Percentiles rank a stretch among this genome's conserved stretches.
phyloP scores from a whole-genome alignment of 2,329 filamentous ascomycete genomes.

The Pseudodiploospora longispora region DNA sequence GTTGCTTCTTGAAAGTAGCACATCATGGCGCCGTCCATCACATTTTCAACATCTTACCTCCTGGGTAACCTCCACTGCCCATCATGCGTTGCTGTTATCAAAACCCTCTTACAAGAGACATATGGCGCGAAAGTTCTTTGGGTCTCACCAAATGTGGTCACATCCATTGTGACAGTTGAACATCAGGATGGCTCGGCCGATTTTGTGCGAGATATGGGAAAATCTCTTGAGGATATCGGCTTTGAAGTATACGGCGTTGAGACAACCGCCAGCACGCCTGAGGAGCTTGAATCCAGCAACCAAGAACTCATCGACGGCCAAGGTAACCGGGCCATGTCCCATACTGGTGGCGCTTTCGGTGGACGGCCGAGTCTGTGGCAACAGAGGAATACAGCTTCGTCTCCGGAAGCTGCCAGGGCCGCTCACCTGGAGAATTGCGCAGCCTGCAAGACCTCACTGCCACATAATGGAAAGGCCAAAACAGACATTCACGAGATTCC shows the following conservation, averaged over 20 bases:
- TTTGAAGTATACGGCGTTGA: slow-evolving; percentile 49
- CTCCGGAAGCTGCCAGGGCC: slow-evolving; percentile 17
- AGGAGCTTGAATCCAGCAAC: slow-evolving; percentile 18
- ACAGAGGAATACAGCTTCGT: slow-evolving; percentile 14
- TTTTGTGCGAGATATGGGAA: slow-evolving; percentile 34
- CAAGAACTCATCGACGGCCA: slow-evolving; percentile 14
- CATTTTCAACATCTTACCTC: slow-evolving; percentile 52
- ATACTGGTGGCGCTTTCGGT: slow-evolving; percentile 15
- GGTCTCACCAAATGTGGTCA: slow-evolving; percentile 63
- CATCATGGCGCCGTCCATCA: slow-evolving; percentile 20
- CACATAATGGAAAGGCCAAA: slow-evolving; percentile 2
- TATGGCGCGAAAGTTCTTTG: slow-evolving; percentile 41
- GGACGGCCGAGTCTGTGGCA: slow-evolving; percentile 26
- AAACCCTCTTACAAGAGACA: slow-evolving; percentile 43
- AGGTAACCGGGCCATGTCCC: slow-evolving; percentile 14
- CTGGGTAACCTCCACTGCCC: slow-evolving; percentile 72
- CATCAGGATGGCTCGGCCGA: slow-evolving; percentile 38
- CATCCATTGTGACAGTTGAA: slow-evolving; percentile 57
- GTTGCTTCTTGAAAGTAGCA: neutral
- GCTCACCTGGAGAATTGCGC: slow-evolving; percentile 32
- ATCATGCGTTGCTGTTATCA: slow-evolving; percentile 62
- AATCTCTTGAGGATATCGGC: slow-evolving; percentile 45
- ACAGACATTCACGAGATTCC: neutral
- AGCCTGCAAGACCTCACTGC: slow-evolving; percentile 20
- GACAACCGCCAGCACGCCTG: slow-evolving; percentile 24